phyloP scores from a whole-genome alignment of 2,329 filamentous ascomycete genomes.

The Aureobasidium musti region DNA sequence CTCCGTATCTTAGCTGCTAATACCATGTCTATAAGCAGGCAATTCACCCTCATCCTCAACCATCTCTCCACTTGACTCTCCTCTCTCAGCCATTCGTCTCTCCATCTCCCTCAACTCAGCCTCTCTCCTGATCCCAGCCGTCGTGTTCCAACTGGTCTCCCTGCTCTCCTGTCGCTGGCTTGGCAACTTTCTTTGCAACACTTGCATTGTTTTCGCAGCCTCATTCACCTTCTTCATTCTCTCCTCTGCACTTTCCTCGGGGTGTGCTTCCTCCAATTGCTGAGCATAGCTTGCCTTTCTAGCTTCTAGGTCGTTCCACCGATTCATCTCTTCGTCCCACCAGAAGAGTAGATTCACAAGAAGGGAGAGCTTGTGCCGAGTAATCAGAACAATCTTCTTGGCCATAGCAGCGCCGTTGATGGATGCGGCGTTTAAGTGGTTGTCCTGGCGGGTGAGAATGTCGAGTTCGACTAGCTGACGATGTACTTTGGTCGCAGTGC shows the following conservation, averaged over 20 bases:
- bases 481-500: background rate
- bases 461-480: background rate
- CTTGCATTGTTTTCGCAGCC: background rate
- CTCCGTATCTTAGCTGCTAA: too few species aligned
- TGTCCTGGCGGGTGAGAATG: background rate
- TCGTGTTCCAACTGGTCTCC: too few species aligned
- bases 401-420: constrained; percentile 6
- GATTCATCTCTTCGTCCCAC: background rate
- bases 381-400: constrained; percentile 4
- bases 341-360: background rate
- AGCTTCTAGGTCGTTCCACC: background rate
- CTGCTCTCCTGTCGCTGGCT: background rate
- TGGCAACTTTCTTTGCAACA: background rate
- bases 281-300: background rate
- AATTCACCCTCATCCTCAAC: too few species aligned
- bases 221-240: background rate
- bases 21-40: too few species aligned
- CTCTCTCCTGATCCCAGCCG: too few species aligned
- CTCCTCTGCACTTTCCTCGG: constrained; percentile 3
- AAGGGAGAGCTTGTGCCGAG: background rate
- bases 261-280: constrained; percentile 4
- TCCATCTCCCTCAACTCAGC: too few species aligned
- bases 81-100: too few species aligned
- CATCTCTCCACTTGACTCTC: too few species aligned
- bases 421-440: background rate